A percentile compares a stretch with the other conserved stretches of the same genome.
phyloP scores from a whole-genome alignment of 495 filamentous ascomycete species.

The Extremus antarcticus region DNA sequence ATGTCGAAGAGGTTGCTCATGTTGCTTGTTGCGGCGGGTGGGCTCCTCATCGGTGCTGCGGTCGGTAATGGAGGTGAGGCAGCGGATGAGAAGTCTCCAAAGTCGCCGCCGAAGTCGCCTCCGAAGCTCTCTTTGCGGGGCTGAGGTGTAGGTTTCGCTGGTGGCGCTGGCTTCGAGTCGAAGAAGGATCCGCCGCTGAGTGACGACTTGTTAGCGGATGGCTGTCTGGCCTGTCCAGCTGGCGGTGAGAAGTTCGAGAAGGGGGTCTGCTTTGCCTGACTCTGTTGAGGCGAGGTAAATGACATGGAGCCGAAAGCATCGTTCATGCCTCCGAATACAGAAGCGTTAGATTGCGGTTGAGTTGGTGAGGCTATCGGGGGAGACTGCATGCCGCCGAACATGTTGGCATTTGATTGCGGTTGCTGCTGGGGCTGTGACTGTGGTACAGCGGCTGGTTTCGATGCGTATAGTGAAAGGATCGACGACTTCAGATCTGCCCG shows the following conservation, averaged over 20 bases:
- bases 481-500: conserved; percentile 93
- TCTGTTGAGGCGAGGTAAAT: conserved; percentile 51
- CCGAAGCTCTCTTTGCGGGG: conserved; percentile 4
- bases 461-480: conserved; percentile 88
- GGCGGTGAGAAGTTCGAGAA: conserved; percentile 59
- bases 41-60: conserved; percentile 38
- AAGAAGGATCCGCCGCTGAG: conserved; percentile 67
- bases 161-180: conserved; percentile 34
- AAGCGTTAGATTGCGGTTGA: conserved; percentile 36
- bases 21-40: conserved; percentile 40
- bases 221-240: conserved; percentile 45
- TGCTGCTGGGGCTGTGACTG: conserved; percentile 39
- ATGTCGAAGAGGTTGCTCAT: conserved; percentile 76
- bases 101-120: conserved; percentile 25
- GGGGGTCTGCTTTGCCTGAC: conserved; percentile 49
- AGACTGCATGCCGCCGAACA: conserved; percentile 60
- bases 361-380: conserved; percentile 30
- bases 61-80: background rate
- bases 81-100: conserved; percentile 32
- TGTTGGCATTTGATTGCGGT: conserved; percentile 46
- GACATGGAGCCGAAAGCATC: conserved; percentile 81
- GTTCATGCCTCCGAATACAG: conserved; percentile 67
- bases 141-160: conserved; percentile 15
- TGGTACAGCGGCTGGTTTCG: conserved; percentile 37
- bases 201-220: conserved; percentile 28